Percentiles rank a stretch among this genome's conserved stretches.
Evolutionary conservation across 106 monocot genomes (phyloP).

Genomic region (Dendrobium huoshanense): DNA sequence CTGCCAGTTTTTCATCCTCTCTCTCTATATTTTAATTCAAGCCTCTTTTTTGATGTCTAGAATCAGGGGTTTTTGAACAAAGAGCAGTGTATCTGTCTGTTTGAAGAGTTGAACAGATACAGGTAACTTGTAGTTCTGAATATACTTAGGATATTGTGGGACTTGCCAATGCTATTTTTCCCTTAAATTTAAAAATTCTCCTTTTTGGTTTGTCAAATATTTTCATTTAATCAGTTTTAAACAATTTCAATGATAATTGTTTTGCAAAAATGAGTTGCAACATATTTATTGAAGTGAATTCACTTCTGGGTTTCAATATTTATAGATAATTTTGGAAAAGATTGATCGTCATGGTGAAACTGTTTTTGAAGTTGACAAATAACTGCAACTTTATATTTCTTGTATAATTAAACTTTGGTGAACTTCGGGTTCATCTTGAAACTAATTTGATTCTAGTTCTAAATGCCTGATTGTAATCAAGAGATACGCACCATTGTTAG

Average conservation of each 20-base stretch:
- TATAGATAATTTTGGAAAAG: background rate
- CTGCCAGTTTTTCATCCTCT: background rate
- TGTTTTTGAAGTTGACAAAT: background rate
- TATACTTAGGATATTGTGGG: background rate
- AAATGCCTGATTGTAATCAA: background rate
- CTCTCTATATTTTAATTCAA: background rate
- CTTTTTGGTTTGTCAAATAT: background rate
- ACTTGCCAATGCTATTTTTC: background rate
- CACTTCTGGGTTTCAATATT: background rate
- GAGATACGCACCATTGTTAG: background rate
- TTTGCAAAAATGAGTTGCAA: background rate
- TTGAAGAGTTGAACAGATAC: slow-evolving; percentile 89
- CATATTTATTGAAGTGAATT: background rate
- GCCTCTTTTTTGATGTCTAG: slow-evolving; percentile 34
- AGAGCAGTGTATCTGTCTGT: slow-evolving; percentile 61
- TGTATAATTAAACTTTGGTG: background rate
- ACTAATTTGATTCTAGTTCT: background rate
- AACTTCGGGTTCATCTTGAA: background rate
- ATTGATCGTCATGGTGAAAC: background rate
- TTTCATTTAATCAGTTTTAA: background rate
- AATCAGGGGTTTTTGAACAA: slow-evolving; percentile 67
- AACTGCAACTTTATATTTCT: background rate
- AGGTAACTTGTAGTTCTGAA: slow-evolving; percentile 26
- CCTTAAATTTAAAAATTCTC: background rate
- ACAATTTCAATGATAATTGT: slow-evolving; percentile 2